Evolutionary conservation across 345 rosid species (phyloP), one percentile per base, ranked within the genome.

Genomic region (Bretschneidera sinensis): DNA sequence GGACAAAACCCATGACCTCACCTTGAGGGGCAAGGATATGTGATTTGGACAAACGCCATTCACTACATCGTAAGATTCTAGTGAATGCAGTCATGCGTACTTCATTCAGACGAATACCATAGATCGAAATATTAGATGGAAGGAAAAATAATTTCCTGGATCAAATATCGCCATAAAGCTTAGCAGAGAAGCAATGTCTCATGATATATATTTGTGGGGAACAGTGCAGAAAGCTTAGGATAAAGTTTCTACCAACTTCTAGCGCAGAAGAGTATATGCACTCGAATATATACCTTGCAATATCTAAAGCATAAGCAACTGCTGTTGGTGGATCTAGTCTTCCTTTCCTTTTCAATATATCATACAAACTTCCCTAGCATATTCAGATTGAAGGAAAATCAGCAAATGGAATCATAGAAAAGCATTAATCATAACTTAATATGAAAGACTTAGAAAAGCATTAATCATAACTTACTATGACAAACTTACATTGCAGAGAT

Each of bases 241-340:
- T 39, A 39, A 31, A 28, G 33, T 28, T 28, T 9, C 10, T 39
- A 39, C 45, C 45, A 39, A 28, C 45, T 9, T 39, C 45, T 11
- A 39, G 45, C 45, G 45, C 45, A 39, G 45, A 39, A 39, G 45
- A 39, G 15, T 13, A 39, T 39, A 39, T 39, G 6, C 45, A 1
- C 10, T 9, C 1, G 16, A 7, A 39, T 39, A 39, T 13, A 39
- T 71, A 82, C 90, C 90, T 85, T 54, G 90, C 90, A 72, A 85
- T 78, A 57, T 85, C 90, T 63, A 85, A 62, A 52, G 90, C 83
- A 74, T 73, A 85, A 17, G 76, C 51, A 76, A 80, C 84, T 21
- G 83, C 78, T 49, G 79, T 85, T 54, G 18, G 76, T 48, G 68
- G 56, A 68, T 82, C 82, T 48, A 82, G 78, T 54, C 76, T 76